Evolutionary conservation across 805 yeast species (phyloP).

Genomic region (Monosporozyma aquatica): DNA sequence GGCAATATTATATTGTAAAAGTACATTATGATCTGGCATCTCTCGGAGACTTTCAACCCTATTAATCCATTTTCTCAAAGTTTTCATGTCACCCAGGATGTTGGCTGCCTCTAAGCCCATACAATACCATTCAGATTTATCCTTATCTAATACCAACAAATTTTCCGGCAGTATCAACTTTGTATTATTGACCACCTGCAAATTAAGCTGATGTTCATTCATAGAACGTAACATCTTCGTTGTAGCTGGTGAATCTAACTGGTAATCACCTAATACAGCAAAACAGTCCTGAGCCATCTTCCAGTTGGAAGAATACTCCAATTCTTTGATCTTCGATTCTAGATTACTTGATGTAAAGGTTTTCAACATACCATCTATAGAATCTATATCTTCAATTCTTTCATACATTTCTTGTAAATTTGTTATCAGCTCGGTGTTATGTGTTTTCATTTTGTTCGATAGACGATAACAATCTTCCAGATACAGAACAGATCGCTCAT

Average conservation of each 20-base stretch:
- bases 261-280: conserved; percentile 46
- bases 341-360: conserved; percentile 59
- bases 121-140: conserved; percentile 43
- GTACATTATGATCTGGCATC: conserved; percentile 42
- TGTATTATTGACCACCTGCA: conserved; percentile 49
- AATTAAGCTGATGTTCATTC: conserved; percentile 67
- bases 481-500: conserved; percentile 79
- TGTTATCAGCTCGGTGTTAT: conserved; percentile 30
- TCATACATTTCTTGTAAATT: conserved; percentile 72
- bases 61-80: conserved; percentile 50
- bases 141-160: conserved; percentile 24
- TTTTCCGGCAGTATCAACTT: conserved; percentile 36
- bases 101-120: conserved; percentile 73
- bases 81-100: conserved; percentile 45
- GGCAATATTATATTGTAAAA: conserved; percentile 58
- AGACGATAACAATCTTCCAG: conserved; percentile 65
- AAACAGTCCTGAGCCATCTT: conserved; percentile 78
- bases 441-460: conserved; percentile 7
- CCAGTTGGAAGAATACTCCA: conserved; percentile 84
- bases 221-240: conserved; percentile 61
- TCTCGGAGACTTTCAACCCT: conserved; percentile 38
- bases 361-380: conserved; percentile 77
- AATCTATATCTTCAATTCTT: conserved; percentile 79
- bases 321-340: conserved; percentile 67
- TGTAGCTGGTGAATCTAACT: conserved; percentile 31